Base-by-base conservation (phyloP, 208 protist species). In the Wallacemonas sp. region DNA sequence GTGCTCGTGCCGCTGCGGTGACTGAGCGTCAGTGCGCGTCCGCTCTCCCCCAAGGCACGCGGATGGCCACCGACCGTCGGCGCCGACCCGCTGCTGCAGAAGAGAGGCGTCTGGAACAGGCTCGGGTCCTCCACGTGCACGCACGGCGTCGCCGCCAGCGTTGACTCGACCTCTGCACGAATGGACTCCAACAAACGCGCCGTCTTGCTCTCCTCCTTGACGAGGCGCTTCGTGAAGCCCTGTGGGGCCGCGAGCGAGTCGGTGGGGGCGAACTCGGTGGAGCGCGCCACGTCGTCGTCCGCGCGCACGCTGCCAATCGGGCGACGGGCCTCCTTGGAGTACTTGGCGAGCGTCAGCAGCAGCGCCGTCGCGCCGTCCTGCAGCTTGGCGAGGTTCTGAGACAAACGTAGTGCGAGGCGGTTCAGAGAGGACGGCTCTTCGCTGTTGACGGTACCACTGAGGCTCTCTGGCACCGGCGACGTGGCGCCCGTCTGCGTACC, bases 351-450 rank as follows among this genome's bases (percentile, higher is more conserved):
- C 0, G 42, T 54, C 33, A 77, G 61, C 26, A 91, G 70, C 46
- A 91, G 71, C 31, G 46, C 45, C 5, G 75, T 69, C 2, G 87
- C 81, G 0, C 73, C 65, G 0, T 45, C 52, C 50, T 88, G 85
- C 25, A 87, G 38, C 1, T 25, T 33, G 18, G 52, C 52, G n/a
- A 59, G 52, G 28, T 41, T 26, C 12, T 16, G 32, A 8, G 52
- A 31, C 26, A 59, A 10, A 25, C 52, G 52, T 8, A 29, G 2
- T 25, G 52, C 52, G 52, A 59, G 26, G 3, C 2, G 52, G 31
- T 4, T 41, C 3, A 59, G 52, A 14, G 26, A 20, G 52, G 52
- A 59, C 31, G 22, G n/a, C 29, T 12, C 52, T 5, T 55, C 25
- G 26, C 48, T 55, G 48, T 10, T 32, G 20, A 10, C 48, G 20